Evolutionary conservation across 1,284 basidiomycete genomes (phyloP).

Genomic region (Marasmius tenuissimus): DNA sequence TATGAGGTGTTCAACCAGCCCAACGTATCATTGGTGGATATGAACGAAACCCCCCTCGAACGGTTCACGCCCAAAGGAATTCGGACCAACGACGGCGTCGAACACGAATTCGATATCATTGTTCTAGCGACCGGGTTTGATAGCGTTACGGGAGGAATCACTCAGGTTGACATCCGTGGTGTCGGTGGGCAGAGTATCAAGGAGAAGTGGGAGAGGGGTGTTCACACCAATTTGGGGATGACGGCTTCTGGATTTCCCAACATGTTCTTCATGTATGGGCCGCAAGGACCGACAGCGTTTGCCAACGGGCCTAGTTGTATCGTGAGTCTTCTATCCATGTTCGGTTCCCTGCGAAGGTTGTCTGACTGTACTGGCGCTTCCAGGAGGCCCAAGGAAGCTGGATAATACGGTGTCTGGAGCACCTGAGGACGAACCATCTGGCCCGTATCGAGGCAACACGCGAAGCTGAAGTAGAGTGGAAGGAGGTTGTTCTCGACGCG

Average conservation of each 20-base stretch:
- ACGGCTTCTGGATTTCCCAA: slow-evolving; percentile 21
- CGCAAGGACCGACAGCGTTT: slow-evolving; percentile 23
- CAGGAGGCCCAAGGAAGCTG: slow-evolving; percentile 26
- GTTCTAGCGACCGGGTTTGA: slow-evolving; percentile 27
- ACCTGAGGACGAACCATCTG: slow-evolving; percentile 16
- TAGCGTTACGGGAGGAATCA: slow-evolving; percentile 24
- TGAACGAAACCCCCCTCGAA: slow-evolving; percentile 19
- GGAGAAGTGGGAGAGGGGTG: slow-evolving; percentile 22
- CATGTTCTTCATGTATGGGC: slow-evolving; percentile 27
- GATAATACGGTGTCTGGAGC: slow-evolving; percentile 20
- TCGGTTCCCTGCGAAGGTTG: background rate
- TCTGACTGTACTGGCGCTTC: background rate
- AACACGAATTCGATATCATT: slow-evolving; percentile 24
- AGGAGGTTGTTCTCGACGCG: slow-evolving; percentile 5
- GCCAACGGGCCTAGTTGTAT: slow-evolving; percentile 23
- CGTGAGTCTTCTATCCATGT: slow-evolving; percentile 11
- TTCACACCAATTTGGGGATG: slow-evolving; percentile 23
- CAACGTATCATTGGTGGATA: slow-evolving; percentile 23
- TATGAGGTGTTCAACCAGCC: slow-evolving; percentile 25
- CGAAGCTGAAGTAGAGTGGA: slow-evolving; percentile 20
- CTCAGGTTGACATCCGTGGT: slow-evolving; percentile 24
- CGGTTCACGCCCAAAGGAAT: slow-evolving; percentile 20
- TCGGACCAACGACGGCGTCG: slow-evolving; percentile 18
- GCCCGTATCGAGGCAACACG: slow-evolving; percentile 19
- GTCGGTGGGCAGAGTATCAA: slow-evolving; percentile 17